Evolutionary conservation across 768 basidiomycete species (phyloP), one percentile per base, ranked within the genome.

Genomic region (Lactarius hengduanensis): DNA sequence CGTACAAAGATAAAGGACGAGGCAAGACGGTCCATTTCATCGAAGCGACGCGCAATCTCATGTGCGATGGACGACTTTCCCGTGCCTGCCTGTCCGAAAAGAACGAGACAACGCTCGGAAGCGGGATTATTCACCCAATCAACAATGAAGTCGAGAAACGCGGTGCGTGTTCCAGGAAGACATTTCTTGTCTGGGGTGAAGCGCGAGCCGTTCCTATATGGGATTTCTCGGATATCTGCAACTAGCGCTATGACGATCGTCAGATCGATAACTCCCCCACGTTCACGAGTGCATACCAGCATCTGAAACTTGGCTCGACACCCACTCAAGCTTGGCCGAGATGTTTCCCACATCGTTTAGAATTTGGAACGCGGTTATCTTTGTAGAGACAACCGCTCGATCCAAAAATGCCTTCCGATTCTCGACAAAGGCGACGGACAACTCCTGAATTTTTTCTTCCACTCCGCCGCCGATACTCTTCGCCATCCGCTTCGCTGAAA

Each of bases 41-140:
- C n/a, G 28, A 41, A 59, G 58, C 28, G 58, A 40, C 26, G 58
- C 15, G 58, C 58, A 4, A 41, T 50, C 47, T 50, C 47, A 22
- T 50, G 47, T 26, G 47, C 47, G 22, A 50, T 50, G 22, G 47
- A 22, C 13, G 47, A 50, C n/a, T 50, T 50, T 22, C 47, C 47
- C 47, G 47, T 50, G 47, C 47, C 47, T 11, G 58, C 58, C 18
- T 13, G 38, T 5, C 58, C 58, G 15, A 59, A 59, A 11, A 59
- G 58, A 16, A 59, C 40, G 40, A 59, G 58, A 50, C 3, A 4
- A 22, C 47, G 47, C 47, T 22, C 22, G 11, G 47, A 50, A 22
- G n/a, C 16, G 10, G 55, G 55, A 32, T 32, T 34, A 10, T 57
- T 57, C 3, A n/a, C 55, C 55, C 55, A 57, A 20, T 57, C 20